A percentile compares a stretch with the other conserved stretches of the same genome.
Evolutionary conservation across 192 early-diverging fungal species (phyloP).

Genomic region (Entomortierella parvispora): DNA sequence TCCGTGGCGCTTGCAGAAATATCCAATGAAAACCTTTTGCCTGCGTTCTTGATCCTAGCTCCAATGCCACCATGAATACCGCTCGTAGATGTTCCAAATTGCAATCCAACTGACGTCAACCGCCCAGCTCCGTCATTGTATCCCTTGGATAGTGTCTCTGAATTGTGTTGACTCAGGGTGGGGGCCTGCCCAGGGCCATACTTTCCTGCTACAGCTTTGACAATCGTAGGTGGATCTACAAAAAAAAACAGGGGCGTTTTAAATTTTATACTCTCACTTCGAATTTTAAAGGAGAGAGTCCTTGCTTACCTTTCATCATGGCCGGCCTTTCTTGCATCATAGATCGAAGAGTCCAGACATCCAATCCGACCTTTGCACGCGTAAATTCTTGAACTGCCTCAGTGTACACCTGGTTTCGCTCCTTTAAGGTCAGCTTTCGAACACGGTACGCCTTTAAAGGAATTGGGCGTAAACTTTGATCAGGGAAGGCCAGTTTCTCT

Average conservation of each 20-base stretch:
- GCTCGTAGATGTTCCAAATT: conserved; percentile 5
- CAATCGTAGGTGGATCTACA: conserved; percentile 37
- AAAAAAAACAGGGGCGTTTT: no score
- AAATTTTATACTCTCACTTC: no score
- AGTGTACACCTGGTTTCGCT: conserved; percentile 22
- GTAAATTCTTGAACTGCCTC: conserved; percentile 38
- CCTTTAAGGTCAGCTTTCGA: conserved; percentile 28
- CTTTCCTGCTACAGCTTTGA: conserved; percentile 31
- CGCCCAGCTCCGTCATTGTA: not conserved
- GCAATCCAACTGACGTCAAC: conserved; percentile 17
- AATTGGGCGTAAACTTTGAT: conserved; percentile 29
- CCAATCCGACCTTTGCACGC: conserved; percentile 31
- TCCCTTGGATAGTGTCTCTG: conserved; percentile 4
- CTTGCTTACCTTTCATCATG: conserved; percentile 33
- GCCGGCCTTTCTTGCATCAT: conserved; percentile 47
- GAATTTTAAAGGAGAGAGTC: no score
- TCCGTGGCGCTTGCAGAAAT: conserved; percentile 4
- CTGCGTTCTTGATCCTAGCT: conserved; percentile 37
- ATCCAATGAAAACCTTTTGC: conserved; percentile 42
- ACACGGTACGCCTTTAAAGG: conserved; percentile 36
- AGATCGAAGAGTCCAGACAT: conserved; percentile 30
- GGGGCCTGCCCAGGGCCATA: not conserved
- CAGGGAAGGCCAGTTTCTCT: conserved; percentile 33
- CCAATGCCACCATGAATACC: conserved; percentile 12
- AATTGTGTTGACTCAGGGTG: not conserved